Base-by-base conservation (phyloP, 352 stramenopile genomes). In the Pythium grandisporangium region DNA sequence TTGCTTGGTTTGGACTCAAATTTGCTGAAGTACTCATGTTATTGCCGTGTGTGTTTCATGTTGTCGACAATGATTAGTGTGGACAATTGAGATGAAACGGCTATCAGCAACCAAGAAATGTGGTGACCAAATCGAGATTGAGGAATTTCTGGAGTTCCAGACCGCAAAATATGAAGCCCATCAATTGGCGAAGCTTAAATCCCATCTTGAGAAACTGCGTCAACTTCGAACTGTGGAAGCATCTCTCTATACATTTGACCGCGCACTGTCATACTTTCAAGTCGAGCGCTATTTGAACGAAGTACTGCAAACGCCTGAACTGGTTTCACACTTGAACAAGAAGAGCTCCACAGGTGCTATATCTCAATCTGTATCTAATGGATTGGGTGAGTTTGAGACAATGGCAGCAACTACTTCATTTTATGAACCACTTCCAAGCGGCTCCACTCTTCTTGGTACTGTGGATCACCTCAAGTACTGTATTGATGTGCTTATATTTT, bases 231-330 rank as follows among this genome's bases (percentile, higher is more conserved):
- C 75, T 2, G 61, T 87, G 2, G 71, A 93, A 41, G 71, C 77
- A 4, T 82, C 75, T 4, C 53, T 91, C 51, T 71, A 91, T 46
- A 86, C 75, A 3, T 86, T 78, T 45, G 77, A 93, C 41, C 75
- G 80, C 5, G 77, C 80, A 2, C 63, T 84, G 11, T 73, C 74
- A 1, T 93, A 75, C 44, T 85, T 93, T 27, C 75, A 86, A 44
- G 66, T 93, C 12, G 80, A 93, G 35, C 77, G 90, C 42, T 85
- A 87, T 38, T 34, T 93, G 25, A 88, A 87, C 30, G 66, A 72
- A 17, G 62, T 93, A 6, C 36, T 90, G n/a, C 70, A 87, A 40
- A 72, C 88, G 20, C 63, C 72, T 2, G 55, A 52, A 27, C 63
- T 91, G 17, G 63, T 91, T 3, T 59, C 57, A 2, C 77, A 73